phyloP scores from a whole-genome alignment of 208 protist genomes.

The Novymonas esmeraldas region DNA sequence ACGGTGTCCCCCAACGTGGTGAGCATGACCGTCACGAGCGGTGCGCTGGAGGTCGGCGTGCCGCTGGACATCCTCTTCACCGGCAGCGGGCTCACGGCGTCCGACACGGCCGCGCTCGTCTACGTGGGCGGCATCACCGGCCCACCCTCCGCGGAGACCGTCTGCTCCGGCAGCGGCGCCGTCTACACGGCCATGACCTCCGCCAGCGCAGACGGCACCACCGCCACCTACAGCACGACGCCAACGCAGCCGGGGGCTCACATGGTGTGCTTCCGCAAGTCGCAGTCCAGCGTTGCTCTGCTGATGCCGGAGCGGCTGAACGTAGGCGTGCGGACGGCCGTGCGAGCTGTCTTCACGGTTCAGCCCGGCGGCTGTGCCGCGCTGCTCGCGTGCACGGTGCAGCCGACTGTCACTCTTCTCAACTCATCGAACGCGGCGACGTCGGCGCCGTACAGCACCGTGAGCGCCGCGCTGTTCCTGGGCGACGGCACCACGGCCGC shows the following conservation, averaged over 20 bases:
- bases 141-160: constrained; percentile 28
- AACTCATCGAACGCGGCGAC: constrained; percentile 38
- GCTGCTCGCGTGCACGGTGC: constrained; percentile 45
- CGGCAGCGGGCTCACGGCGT: constrained; percentile 47
- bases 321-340: constrained; percentile 46
- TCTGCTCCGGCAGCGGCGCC: constrained; percentile 34
- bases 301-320: constrained; percentile 41
- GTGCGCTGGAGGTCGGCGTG: constrained; percentile 39
- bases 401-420: constrained; percentile 64
- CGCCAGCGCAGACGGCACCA: constrained; percentile 41
- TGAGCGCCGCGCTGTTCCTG: constrained; percentile 50
- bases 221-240: constrained; percentile 53
- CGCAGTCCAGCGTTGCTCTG: constrained; percentile 15
- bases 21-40: constrained; percentile 49
- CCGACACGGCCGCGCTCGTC: constrained; percentile 68
- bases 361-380: constrained; percentile 54
- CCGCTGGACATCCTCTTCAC: constrained; percentile 57
- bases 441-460: constrained; percentile 43
- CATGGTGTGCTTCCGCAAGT: constrained; percentile 65
- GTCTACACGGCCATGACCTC: constrained; percentile 44
- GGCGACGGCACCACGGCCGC: constrained; percentile 33
- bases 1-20: constrained; percentile 53
- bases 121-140: constrained; percentile 19
- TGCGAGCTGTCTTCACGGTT: constrained; percentile 46
- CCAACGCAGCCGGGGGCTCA: constrained; percentile 50